Conservation (phyloP, 2,329 filamentous ascomycete genomes). For the Aureobasidium sp. region DNA sequence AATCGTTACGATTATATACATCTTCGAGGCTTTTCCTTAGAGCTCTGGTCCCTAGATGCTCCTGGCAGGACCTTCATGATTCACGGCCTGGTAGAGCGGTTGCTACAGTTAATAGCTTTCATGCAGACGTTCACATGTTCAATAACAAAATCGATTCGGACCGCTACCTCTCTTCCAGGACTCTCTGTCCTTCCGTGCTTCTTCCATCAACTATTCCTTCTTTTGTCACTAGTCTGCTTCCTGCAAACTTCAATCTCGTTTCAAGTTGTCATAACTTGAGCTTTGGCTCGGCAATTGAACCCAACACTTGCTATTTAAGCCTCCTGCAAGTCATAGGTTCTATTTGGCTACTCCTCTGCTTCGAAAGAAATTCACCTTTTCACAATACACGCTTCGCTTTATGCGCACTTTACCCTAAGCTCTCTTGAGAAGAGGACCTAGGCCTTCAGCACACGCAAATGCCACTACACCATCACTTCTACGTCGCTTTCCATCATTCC, state of each 20-base stretch:
- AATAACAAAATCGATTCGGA: not conserved
- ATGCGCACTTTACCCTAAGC: too few species aligned
- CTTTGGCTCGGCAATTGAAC: not conserved
- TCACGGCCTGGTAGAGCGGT: not conserved
- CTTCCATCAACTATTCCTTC: not conserved
- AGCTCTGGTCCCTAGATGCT: not conserved
- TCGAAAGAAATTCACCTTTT: too few species aligned
- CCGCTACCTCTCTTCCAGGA: not conserved
- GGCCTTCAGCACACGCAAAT: too few species aligned
- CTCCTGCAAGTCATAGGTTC: too few species aligned
- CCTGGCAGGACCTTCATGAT: not conserved
- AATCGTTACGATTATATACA: not conserved
- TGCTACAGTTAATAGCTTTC: not conserved
- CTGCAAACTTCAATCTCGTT: not conserved
- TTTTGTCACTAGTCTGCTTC: not conserved
- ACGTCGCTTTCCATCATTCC: not conserved
- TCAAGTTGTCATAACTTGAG: not conserved
- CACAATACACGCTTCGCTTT: too few species aligned
- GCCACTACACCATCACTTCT: not conserved
- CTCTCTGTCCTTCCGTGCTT: not conserved
- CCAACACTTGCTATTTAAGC: not conserved
- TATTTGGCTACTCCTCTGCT: too few species aligned
- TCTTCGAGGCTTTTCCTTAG: not conserved
- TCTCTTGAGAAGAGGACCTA: too few species aligned
- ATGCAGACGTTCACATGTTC: not conserved